Percentiles rank a stretch among this genome's conserved stretches.
phyloP scores from a whole-genome alignment of 2,329 filamentous ascomycete species.

The Aspergillus cejpii region DNA sequence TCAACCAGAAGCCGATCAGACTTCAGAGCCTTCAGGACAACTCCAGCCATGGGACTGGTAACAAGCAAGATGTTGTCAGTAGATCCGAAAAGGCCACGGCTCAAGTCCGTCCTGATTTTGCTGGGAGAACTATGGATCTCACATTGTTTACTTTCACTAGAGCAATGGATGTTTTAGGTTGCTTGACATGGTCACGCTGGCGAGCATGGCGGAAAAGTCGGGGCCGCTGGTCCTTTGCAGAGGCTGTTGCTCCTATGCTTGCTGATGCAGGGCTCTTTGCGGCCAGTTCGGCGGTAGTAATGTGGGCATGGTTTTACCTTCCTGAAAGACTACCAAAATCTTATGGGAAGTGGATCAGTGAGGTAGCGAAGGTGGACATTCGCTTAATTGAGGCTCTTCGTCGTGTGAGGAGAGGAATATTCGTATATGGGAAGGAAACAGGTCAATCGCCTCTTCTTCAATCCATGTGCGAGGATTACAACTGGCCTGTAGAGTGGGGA shows the following conservation, averaged over 20 bases:
- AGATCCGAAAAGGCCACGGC: slow-evolving; percentile 5
- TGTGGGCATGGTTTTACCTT: slow-evolving; percentile 83
- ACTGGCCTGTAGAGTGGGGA: slow-evolving; percentile 62
- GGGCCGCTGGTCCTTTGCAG: slow-evolving; percentile 31
- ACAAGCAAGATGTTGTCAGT: slow-evolving; percentile 4
- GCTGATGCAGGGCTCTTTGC: slow-evolving; percentile 68
- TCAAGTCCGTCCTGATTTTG: slow-evolving; percentile 37
- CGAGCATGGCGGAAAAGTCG: slow-evolving; percentile 28
- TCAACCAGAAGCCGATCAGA: slow-evolving; percentile 38
- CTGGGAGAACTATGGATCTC: slow-evolving; percentile 71
- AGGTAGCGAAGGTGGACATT: slow-evolving; percentile 65
- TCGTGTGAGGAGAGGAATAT: slow-evolving; percentile 55
- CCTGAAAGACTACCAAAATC: slow-evolving; percentile 63
- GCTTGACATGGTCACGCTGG: slow-evolving; percentile 56
- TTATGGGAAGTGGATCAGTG: slow-evolving; percentile 76
- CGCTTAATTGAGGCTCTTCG: slow-evolving; percentile 70
- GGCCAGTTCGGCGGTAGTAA: slow-evolving; percentile 64
- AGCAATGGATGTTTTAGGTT: slow-evolving; percentile 64
- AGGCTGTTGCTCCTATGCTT: slow-evolving; percentile 39
- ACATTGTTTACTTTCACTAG: slow-evolving; percentile 70
- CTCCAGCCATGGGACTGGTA: slow-evolving; percentile 5
- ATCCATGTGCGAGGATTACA: slow-evolving; percentile 65
- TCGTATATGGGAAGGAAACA: slow-evolving; percentile 67
- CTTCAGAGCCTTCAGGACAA: slow-evolving; percentile 10
- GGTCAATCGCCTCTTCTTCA: slow-evolving; percentile 62